Percentiles rank a stretch among this genome's conserved stretches.
phyloP scores from a whole-genome alignment of 2,329 filamentous ascomycete species.

The Sporothrix brunneoviolacea region DNA sequence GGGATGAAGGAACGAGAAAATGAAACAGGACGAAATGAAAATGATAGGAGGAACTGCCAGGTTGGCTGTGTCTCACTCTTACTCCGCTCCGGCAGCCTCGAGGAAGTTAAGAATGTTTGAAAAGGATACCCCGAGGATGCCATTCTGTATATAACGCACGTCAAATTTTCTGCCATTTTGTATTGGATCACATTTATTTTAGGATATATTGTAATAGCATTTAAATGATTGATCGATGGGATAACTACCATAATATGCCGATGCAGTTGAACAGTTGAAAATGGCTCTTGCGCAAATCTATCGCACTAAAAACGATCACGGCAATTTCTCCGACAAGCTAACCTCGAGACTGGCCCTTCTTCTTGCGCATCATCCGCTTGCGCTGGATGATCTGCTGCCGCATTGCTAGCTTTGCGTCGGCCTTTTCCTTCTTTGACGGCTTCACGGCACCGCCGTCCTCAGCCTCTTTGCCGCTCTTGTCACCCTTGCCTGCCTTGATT shows the following conservation, averaged over 20 bases:
- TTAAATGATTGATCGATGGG: too few relatives aligned
- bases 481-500: conserved; percentile 10
- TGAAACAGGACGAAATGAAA: not conserved
- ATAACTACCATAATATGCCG: too few relatives aligned
- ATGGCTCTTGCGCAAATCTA: too few relatives aligned
- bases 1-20: not conserved
- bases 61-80: not conserved
- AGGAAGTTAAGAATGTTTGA: not conserved
- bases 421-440: conserved; percentile 20
- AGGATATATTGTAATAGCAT: too few relatives aligned
- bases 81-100: conserved; percentile 7
- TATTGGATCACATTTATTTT: not conserved
- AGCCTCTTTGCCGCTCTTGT: conserved; percentile 22
- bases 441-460: conserved; percentile 10
- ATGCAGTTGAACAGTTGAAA: too few relatives aligned
- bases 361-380: conserved; percentile 74
- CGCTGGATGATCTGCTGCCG: conserved; percentile 75
- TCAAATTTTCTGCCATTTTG: not conserved
- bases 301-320: too few relatives aligned
- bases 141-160: conserved; percentile 2
- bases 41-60: not conserved
- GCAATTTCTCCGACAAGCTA: not conserved
- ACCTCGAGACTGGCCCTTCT: conserved; percentile 40
- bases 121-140: conserved; percentile 8
- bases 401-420: conserved; percentile 33